Evolutionary conservation across 108 stramenopile species (phyloP).

Genomic region (Stephanodiscus minutulus): DNA sequence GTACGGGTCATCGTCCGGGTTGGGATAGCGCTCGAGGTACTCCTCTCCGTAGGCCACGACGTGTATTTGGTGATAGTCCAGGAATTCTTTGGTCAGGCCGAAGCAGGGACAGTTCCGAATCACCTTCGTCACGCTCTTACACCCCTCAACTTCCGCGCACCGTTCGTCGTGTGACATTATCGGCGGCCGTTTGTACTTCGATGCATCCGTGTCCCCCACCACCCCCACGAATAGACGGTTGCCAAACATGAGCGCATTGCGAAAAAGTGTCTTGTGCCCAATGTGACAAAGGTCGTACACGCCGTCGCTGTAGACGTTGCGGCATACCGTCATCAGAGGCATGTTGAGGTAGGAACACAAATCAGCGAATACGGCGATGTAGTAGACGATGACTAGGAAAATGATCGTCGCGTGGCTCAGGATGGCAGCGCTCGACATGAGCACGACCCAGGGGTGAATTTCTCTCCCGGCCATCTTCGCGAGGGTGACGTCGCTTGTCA

Average conservation of each 20-base stretch:
- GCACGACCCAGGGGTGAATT: constrained; percentile 84
- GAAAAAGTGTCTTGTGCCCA: constrained; percentile 87
- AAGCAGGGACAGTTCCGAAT: constrained; percentile 89
- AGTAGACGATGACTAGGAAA: constrained; percentile 78
- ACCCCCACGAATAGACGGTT: constrained; percentile 92
- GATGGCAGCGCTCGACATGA: constrained; percentile 81
- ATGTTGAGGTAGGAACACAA: constrained; percentile 86
- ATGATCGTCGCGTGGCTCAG: constrained; percentile 79
- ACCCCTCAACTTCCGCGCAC: constrained; percentile 90
- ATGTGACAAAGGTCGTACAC: constrained; percentile 91
- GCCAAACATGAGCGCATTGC: constrained; percentile 78
- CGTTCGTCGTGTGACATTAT: constrained; percentile 88
- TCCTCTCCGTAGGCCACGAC: constrained; percentile 89
- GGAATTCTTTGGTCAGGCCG: constrained; percentile 82
- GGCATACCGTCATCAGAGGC: constrained; percentile 85
- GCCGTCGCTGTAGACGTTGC: constrained; percentile 87
- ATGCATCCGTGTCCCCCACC: constrained; percentile 85
- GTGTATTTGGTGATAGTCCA: constrained; percentile 91
- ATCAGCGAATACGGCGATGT: constrained; percentile 90
- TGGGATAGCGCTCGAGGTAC: constrained; percentile 83
- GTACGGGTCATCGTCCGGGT: constrained; percentile 89
- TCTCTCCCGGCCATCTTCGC: constrained; percentile 92
- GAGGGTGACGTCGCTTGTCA: constrained; percentile 83
- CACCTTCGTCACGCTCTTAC: constrained; percentile 91
- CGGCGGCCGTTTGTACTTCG: constrained; percentile 86